Base-by-base conservation (phyloP, 2,329 filamentous ascomycete genomes). In the Trichoderma harzianum region DNA sequence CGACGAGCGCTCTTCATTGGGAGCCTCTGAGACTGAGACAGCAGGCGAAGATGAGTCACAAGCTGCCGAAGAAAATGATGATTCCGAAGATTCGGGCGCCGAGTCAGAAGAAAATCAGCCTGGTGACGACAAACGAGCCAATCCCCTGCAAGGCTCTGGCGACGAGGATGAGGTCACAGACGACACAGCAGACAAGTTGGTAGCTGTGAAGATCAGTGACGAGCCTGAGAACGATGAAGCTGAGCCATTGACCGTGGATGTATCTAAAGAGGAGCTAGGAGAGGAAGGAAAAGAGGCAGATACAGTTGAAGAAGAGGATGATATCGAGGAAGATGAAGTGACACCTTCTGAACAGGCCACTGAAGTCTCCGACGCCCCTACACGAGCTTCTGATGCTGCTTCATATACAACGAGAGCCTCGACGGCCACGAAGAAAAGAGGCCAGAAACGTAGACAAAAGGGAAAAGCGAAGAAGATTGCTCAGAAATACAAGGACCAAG, bases 401-500 rank as follows among this genome's bases (percentile, higher is more conserved):
- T 69, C 55, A 53, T 18, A 32, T 24, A 32, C 39, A 8, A 53
- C 66, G 16, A 28, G 39, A 53, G n/a, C 72, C 28, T 70, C 47
- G 12, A 11, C 34, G 8, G 14, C 68, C 5, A 64, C 58, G 18
- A 55, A 86, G 85, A 88, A 85, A 78, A 76, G 66, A 0, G 74
- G 77, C 0, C 77, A 81, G 36, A 92, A 90, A 79, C 90, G 95
- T 71, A 94, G 94, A 34, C 94, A 97, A 80, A 90, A 89, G 72
- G 88, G 87, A 72, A 97, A 97, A 79, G 90, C 91, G 57, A 97
- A 97, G 84, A 97, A 96, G 80, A 90, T 93, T 2, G 93, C 93
- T 4, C 85, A 89, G 72, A 98, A 97, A 80, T 99, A 99, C 83
- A 95, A 92, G 60, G 86, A 97, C 76, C 96, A 98, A 85, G 95